Conservation (phyloP, 768 basidiomycete genomes). For the Leccinum boreale region DNA sequence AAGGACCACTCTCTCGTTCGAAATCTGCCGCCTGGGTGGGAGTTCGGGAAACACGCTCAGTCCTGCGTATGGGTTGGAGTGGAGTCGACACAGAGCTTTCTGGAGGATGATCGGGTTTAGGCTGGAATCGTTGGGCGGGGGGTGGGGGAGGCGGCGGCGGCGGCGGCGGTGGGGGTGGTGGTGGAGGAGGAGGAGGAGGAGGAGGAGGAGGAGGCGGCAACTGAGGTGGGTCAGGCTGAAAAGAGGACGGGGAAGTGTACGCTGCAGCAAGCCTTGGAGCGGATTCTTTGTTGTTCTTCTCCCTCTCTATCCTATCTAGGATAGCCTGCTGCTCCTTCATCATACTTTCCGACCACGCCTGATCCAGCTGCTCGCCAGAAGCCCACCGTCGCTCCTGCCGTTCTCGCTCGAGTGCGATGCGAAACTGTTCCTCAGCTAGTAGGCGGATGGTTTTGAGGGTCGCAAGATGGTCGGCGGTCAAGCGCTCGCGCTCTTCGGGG, state of each 20-base stretch:
- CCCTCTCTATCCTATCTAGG: slow-evolving; percentile 46
- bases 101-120: slow-evolving; percentile 3
- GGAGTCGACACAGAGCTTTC: slow-evolving; percentile 8
- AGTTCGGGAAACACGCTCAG: slow-evolving; percentile 17
- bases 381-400: slow-evolving; percentile 50
- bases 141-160: not conserved
- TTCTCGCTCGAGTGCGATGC: slow-evolving; percentile 43
- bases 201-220: not conserved
- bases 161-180: not conserved
- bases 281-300: slow-evolving; percentile 25
- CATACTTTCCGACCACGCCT: slow-evolving; percentile 33
- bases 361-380: slow-evolving; percentile 35
- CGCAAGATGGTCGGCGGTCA: slow-evolving; percentile 37
- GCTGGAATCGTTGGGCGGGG: not conserved
- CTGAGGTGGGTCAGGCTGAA: slow-evolving; percentile 4
- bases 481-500: slow-evolving; percentile 32
- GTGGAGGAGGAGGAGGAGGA: not conserved
- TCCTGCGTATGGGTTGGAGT: slow-evolving; percentile 12
- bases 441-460: slow-evolving; percentile 43
- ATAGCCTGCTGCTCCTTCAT: slow-evolving; percentile 42
- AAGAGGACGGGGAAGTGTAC: not conserved
- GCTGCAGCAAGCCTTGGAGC: not conserved
- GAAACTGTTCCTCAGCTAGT: slow-evolving; percentile 47
- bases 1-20: slow-evolving; percentile 21
- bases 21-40: slow-evolving; percentile 18